A percentile compares a stretch with the other conserved stretches of the same genome.
phyloP scores from a whole-genome alignment of 495 filamentous ascomycete genomes.

The Hypomontagnella monticulosa region DNA sequence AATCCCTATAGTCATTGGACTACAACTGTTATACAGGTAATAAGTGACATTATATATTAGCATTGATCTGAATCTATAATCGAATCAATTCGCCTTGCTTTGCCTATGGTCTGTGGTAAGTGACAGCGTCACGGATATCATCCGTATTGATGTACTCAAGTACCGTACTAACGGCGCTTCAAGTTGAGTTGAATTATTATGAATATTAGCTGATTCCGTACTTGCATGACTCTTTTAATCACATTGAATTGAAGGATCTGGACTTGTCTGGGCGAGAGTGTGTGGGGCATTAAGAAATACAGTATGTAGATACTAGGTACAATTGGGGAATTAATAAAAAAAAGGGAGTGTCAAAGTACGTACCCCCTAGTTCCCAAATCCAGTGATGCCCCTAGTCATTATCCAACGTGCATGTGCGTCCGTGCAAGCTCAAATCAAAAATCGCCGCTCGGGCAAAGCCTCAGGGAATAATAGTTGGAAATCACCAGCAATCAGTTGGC shows the following conservation, averaged over 20 bases:
- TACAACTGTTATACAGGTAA: neutral
- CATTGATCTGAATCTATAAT: slow-evolving; percentile 13
- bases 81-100: slow-evolving; percentile 11
- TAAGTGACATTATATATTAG: too few species aligned
- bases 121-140: slow-evolving; percentile 13
- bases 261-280: too few species aligned
- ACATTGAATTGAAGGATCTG: too few species aligned
- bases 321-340: too few species aligned
- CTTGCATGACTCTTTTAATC: too few species aligned
- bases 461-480: slow-evolving; percentile 27
- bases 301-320: too few species aligned
- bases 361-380: neutral
- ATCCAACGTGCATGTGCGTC: slow-evolving; percentile 10
- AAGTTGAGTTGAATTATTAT: too few species aligned
- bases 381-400: neutral
- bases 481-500: too few species aligned
- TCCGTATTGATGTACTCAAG: neutral
- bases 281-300: too few species aligned
- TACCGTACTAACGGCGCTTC: too few species aligned
- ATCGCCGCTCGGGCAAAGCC: slow-evolving; percentile 4
- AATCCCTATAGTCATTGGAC: too few species aligned
- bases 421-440: slow-evolving; percentile 11
- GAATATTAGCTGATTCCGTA: too few species aligned
- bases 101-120: slow-evolving; percentile 12
- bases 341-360: neutral